Evolutionary conservation across 768 basidiomycete species (phyloP).

Genomic region (Hypsizygus marmoreus): DNA sequence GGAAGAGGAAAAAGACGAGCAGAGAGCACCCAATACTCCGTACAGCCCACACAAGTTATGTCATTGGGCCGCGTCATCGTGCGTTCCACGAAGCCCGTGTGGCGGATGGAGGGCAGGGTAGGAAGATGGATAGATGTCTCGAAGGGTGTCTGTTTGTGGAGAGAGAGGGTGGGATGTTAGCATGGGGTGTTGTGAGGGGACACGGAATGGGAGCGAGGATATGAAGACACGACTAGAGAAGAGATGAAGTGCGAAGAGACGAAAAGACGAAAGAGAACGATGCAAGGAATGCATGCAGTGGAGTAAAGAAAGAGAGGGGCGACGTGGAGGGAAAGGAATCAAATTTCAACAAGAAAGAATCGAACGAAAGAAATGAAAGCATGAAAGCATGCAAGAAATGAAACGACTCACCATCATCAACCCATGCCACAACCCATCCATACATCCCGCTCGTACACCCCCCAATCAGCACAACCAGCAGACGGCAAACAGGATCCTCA

Average conservation of each 20-base stretch:
- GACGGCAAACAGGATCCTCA: conserved; percentile 21
- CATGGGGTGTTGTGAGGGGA: not conserved
- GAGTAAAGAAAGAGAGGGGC: not conserved
- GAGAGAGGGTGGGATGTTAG: not conserved
- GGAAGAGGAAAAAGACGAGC: not conserved
- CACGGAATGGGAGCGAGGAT: too few species aligned
- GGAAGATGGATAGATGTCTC: conserved; percentile 15
- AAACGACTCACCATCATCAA: conserved; percentile 49
- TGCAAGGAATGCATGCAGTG: not conserved
- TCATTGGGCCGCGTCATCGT: conserved; percentile 23
- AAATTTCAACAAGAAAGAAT: too few species aligned
- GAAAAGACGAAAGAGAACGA: not conserved
- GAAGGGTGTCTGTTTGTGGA: conserved; percentile 26
- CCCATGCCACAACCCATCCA: conserved; percentile 59
- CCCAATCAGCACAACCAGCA: conserved; percentile 14
- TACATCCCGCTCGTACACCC: conserved; percentile 44
- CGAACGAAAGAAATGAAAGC: conserved; percentile 23
- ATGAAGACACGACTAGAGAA: too few species aligned
- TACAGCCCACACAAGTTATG: conserved; percentile 61
- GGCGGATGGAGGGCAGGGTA: conserved; percentile 16
- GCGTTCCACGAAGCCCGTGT: conserved; percentile 26
- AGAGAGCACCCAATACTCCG: conserved; percentile 25
- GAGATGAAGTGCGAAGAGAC: not conserved
- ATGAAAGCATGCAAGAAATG: not conserved
- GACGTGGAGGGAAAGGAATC: too few species aligned